A percentile compares a stretch with the other conserved stretches of the same genome.
Evolutionary conservation across 192 early-diverging fungal genomes (phyloP).

Genomic region (Rhizoclosmatium sp.): DNA sequence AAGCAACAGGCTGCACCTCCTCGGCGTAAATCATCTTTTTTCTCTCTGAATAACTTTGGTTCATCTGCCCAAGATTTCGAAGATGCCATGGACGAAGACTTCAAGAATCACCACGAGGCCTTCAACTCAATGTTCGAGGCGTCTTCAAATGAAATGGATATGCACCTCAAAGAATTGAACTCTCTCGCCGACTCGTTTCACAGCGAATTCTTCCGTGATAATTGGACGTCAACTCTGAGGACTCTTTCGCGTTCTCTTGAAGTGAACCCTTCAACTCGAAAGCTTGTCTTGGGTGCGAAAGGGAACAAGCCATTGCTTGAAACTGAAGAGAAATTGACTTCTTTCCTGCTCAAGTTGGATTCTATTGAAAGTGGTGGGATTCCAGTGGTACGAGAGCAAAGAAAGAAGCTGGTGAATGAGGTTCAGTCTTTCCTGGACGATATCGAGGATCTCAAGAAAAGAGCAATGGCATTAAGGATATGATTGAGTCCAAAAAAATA

Average conservation of each 20-base stretch:
- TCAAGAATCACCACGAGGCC: neutral
- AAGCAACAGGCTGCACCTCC: neutral
- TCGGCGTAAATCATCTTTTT: neutral
- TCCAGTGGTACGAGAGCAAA: neutral
- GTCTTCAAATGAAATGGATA: neutral
- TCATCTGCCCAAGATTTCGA: neutral
- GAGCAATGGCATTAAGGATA: neutral
- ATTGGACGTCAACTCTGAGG: neutral
- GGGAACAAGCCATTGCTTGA: constrained; percentile 13
- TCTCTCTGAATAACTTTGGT: neutral
- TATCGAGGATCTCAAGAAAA: neutral
- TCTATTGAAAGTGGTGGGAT: constrained; percentile 6
- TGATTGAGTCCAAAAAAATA: too few relatives aligned
- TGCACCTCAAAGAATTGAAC: neutral
- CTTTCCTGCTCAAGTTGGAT: constrained; percentile 16
- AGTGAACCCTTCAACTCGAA: neutral
- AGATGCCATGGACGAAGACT: neutral
- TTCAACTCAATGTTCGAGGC: neutral
- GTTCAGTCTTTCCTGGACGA: constrained; percentile 10
- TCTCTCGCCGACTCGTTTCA: neutral
- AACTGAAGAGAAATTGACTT: constrained; percentile 22
- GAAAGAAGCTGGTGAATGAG: neutral
- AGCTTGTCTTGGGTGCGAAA: constrained; percentile 10
- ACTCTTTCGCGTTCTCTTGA: neutral
- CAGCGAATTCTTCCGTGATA: neutral